A percentile compares a stretch with the other conserved stretches of the same genome.
Evolutionary conservation across 1,139 yeast genomes (phyloP).

Genomic region (Zygosaccharomyces pseudobailii): DNA sequence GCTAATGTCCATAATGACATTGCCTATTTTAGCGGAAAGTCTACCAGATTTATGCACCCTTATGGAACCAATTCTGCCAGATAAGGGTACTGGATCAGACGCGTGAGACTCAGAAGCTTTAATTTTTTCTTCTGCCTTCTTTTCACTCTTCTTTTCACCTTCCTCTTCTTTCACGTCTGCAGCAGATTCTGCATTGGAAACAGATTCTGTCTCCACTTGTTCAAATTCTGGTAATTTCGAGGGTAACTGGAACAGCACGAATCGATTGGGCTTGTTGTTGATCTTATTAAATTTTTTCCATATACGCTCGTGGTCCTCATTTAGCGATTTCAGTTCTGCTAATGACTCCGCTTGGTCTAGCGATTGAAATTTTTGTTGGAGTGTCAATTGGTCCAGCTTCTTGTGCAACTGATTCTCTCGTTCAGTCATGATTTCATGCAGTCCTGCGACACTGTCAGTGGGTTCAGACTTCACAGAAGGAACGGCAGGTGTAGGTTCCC

Average conservation of each 20-base stretch:
- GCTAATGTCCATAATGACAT: constrained; percentile 60
- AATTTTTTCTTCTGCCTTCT: constrained; percentile 8
- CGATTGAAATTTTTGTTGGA: constrained; percentile 26
- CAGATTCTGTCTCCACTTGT: constrained; percentile 20
- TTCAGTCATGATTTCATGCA: constrained; percentile 32
- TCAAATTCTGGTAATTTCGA: constrained; percentile 55
- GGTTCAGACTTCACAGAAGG: constrained; percentile 14
- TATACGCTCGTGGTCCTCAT: constrained; percentile 38
- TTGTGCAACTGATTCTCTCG: constrained; percentile 27
- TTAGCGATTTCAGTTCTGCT: constrained; percentile 32
- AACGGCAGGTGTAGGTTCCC: constrained; percentile 29
- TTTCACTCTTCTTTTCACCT: constrained; percentile 16
- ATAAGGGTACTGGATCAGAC: constrained; percentile 22
- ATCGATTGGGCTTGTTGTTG: constrained; percentile 38
- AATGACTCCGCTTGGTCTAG: constrained; percentile 34
- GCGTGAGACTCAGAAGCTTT: constrained; percentile 7
- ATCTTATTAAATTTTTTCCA: constrained; percentile 31
- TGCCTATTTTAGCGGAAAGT: constrained; percentile 68
- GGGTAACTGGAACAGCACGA: constrained; percentile 69
- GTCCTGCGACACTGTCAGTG: constrained; percentile 18
- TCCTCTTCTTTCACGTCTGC: constrained; percentile 14
- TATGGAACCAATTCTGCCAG: constrained; percentile 66
- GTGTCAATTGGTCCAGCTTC: constrained; percentile 27
- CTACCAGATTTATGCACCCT: constrained; percentile 80
- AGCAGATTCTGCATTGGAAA: constrained; percentile 18